These are phyloP conservation scores for Vishniacozyma victoriae DNA, from an alignment of 768 basidiomycete genomes.

Conservation along the genomic window DNA sequence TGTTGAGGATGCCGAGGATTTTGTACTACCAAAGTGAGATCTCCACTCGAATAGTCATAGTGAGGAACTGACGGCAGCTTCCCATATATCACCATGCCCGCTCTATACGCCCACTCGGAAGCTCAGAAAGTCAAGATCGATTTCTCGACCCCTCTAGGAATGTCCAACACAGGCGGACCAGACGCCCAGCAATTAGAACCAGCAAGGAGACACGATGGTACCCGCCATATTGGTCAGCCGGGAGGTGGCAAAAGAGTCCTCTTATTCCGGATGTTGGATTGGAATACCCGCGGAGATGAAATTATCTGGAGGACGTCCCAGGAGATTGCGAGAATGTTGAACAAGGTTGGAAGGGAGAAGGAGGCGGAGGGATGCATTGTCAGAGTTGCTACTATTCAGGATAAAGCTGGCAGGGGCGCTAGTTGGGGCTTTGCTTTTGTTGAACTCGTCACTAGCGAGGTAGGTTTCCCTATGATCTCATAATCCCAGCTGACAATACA, in stretches of 20 bases:
- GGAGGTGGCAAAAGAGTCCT: slow-evolving; percentile 57
- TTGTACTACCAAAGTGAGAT: slow-evolving; percentile 67
- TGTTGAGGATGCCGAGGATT: slow-evolving; percentile 78
- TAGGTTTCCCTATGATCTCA: slow-evolving; percentile 40
- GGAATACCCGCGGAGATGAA: slow-evolving; percentile 77
- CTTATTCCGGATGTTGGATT: slow-evolving; percentile 84
- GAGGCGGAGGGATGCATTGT: slow-evolving; percentile 81
- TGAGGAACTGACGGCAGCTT: slow-evolving; percentile 48
- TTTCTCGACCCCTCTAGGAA: slow-evolving; percentile 69
- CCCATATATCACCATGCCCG: slow-evolving; percentile 88
- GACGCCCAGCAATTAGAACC: not conserved
- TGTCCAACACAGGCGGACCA: slow-evolving; percentile 10
- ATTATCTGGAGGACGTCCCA: slow-evolving; percentile 75
- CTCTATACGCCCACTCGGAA: slow-evolving; percentile 78
- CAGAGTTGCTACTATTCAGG: slow-evolving; percentile 80
- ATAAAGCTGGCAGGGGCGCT: slow-evolving; percentile 58
- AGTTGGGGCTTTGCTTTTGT: slow-evolving; percentile 94
- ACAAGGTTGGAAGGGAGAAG: slow-evolving; percentile 45
- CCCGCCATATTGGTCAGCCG: slow-evolving; percentile 83
- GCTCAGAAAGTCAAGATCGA: slow-evolving; percentile 87
- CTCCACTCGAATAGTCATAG: not conserved
- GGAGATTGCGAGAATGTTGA: slow-evolving; percentile 58
- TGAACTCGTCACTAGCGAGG: slow-evolving; percentile 79
- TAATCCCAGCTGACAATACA: slow-evolving; percentile 42
- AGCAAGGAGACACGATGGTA: slow-evolving; percentile 67